These are phyloP conservation scores for Schizophyllum commune DNA, from an alignment of 1,284 basidiomycete species.

Conservation along the genomic window DNA sequence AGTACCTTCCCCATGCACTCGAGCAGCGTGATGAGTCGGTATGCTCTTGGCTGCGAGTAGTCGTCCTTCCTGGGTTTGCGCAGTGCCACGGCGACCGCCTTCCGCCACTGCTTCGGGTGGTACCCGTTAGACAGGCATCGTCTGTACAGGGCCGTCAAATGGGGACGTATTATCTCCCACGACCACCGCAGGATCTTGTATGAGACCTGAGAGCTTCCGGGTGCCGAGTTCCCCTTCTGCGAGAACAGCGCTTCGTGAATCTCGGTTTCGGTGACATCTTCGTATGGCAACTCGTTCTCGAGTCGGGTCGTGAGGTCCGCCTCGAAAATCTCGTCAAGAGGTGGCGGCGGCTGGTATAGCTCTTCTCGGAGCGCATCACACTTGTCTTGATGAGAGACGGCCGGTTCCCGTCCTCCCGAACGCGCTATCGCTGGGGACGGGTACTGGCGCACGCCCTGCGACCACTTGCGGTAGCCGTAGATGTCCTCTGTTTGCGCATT, in stretches of 20 bases:
- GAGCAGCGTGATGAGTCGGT: too few relatives aligned
- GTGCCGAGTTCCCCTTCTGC: conserved; percentile 9
- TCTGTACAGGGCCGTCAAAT: conserved; percentile 1
- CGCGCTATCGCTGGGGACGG: conserved; percentile 11
- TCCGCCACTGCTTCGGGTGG: conserved; percentile 16
- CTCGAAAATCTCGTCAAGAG: conserved; percentile 4
- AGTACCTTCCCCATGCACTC: conserved; percentile 20
- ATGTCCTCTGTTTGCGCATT: conserved; percentile 9
- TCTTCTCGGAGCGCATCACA: conserved; percentile 16
- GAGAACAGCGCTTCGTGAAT: conserved; percentile 9
- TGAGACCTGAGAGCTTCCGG: conserved; percentile 11
- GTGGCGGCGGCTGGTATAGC: conserved; percentile 16
- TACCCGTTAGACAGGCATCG: conserved; percentile 10
- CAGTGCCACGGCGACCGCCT: conserved; percentile 16
- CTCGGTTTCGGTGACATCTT: conserved; percentile 11
- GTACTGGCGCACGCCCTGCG: conserved; percentile 12
- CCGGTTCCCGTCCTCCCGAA: background rate
- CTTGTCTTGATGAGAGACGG: conserved; percentile 15
- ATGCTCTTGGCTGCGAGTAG: conserved; percentile 20
- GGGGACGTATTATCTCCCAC: conserved; percentile 7
- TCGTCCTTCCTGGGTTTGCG: conserved; percentile 19
- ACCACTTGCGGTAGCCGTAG: conserved; percentile 12
- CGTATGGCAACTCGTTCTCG: conserved; percentile 8
- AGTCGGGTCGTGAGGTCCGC: conserved; percentile 5
- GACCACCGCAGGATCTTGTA: conserved; percentile 14